These are phyloP conservation scores for Tinospora cordifolia DNA, from an alignment of 164 flowering plant species.

Conservation along the genomic window DNA sequence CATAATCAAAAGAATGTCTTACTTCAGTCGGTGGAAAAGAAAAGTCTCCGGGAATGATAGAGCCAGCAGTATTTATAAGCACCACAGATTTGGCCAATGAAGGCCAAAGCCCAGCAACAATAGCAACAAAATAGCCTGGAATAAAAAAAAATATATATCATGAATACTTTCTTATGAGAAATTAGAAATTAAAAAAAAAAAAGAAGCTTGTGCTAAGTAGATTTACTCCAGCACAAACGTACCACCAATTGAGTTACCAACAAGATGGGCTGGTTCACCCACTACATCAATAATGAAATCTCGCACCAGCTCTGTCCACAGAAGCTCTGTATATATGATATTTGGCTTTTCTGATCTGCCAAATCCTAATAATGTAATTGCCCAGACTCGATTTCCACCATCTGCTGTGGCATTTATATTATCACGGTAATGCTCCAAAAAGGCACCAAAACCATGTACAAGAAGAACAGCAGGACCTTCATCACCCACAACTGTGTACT, in stretches of 20 bases:
- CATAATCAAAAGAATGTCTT: slow-evolving; percentile 21
- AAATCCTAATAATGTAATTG: slow-evolving; percentile 71
- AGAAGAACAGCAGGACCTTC: slow-evolving; percentile 77
- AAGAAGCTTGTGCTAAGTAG: background rate
- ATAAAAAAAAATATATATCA: background rate
- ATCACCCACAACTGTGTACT: slow-evolving; percentile 71
- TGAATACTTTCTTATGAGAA: background rate
- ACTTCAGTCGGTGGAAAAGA: slow-evolving; percentile 37
- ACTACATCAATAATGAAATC: slow-evolving; percentile 78
- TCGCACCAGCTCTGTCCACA: slow-evolving; percentile 81
- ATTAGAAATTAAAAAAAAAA: background rate
- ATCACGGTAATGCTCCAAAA: slow-evolving; percentile 77
- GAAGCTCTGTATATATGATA: slow-evolving; percentile 61
- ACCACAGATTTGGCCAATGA: slow-evolving; percentile 52
- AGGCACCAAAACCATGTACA: slow-evolving; percentile 94
- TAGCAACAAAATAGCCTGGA: slow-evolving; percentile 60
- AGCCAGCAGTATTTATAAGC: slow-evolving; percentile 76
- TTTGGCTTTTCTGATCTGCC: slow-evolving; percentile 92
- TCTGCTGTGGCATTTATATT: slow-evolving; percentile 45
- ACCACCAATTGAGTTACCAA: slow-evolving; percentile 93
- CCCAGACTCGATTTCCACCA: slow-evolving; percentile 68
- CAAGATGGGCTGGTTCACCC: slow-evolving; percentile 73
- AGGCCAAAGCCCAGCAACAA: slow-evolving; percentile 69
- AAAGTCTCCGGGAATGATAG: slow-evolving; percentile 45
- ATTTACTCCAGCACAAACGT: slow-evolving; percentile 15